phyloP scores from a whole-genome alignment of 2,329 filamentous ascomycete genomes.

The Penicillium sp. region DNA sequence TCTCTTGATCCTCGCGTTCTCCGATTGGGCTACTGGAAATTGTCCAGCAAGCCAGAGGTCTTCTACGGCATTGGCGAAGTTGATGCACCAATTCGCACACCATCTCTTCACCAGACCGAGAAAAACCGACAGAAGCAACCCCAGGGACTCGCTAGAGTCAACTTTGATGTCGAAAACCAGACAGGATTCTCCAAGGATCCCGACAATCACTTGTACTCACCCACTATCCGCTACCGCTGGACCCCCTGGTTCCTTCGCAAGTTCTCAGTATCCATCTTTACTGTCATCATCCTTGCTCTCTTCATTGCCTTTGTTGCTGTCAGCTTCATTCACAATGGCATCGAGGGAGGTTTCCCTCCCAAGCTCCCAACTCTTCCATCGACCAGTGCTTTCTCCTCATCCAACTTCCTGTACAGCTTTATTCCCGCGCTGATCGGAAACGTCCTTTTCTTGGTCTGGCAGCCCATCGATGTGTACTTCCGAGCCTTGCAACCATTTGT shows the following conservation, averaged over 20 bases:
- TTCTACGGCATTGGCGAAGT: conserved; percentile 80
- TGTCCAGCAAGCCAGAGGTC: conserved; percentile 64
- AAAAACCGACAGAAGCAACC: conserved; percentile 32
- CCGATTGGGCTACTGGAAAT: conserved; percentile 83
- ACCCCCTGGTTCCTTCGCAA: conserved; percentile 76
- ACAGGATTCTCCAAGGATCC: conserved; percentile 43
- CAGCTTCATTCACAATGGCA: conserved; percentile 70
- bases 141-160: conserved; percentile 35
- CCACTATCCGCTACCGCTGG: conserved; percentile 63
- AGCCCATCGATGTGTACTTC: conserved; percentile 62
- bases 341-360: conserved; percentile 72
- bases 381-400: conserved; percentile 71
- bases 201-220: conserved; percentile 54
- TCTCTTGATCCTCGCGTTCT: conserved; percentile 60
- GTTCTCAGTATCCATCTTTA: conserved; percentile 65
- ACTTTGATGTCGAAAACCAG: conserved; percentile 42
- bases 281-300: conserved; percentile 60
- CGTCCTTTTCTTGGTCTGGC: conserved; percentile 60
- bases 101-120: conserved; percentile 33
- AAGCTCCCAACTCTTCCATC: conserved; percentile 63
- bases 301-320: conserved; percentile 72
- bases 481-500: conserved; percentile 61
- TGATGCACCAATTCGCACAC: conserved; percentile 52
- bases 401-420: conserved; percentile 82
- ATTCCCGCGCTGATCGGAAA: conserved; percentile 60